Base-by-base conservation (phyloP, 2,329 filamentous ascomycete genomes). In the Leptographium procerum region DNA sequence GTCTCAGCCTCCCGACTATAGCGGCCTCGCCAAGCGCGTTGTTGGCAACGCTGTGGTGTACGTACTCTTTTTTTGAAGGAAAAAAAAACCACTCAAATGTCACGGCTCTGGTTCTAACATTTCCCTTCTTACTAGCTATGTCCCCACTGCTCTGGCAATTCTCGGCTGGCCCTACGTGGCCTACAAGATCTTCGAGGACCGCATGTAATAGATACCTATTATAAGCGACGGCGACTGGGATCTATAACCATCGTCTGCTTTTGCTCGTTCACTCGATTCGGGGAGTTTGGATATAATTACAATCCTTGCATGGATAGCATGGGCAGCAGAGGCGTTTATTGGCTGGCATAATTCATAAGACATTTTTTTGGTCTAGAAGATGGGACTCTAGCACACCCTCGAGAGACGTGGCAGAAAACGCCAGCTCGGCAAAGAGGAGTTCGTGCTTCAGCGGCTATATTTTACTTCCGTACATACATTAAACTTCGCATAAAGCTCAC, bases 141-240 rank as follows among this genome's bases (percentile, higher is more conserved):
- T 73, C 61, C 70, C 72, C 2, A 63, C 61, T 33, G 65, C 70
- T 47, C 62, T 60, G 4, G 28, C 66, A 10, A 62, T 73, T 50
- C 68, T 75, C n/a, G 69, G 69, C 56, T 75, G 73, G 73, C 73
- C 73, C 1, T 60, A 63, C 13, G 40, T 67, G 11, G 62, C 24
- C 31, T 36, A 36, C 53, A n/a, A n/a, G 22, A 1, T 55, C 28
- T 19, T 55, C 24, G 34, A 55, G 10, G 53, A 55, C 9, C 53
- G 33, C 22, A 29, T 55, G 34, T 29, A 19, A 26, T 36, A 10
- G 22, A 8, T 8, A 3, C 9, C 26, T 36, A 10, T 9, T 19
- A 26, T n/a, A n/a, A n/a, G n/a, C n/a, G n/a, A n/a, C 53, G n/a
- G 26, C 13, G n/a, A 14, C 36, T 19, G 14, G n/a, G n/a, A n/a